Conservation (phyloP, 2,329 filamentous ascomycete genomes). For the Neofusicoccum kwambonambiense region DNA sequence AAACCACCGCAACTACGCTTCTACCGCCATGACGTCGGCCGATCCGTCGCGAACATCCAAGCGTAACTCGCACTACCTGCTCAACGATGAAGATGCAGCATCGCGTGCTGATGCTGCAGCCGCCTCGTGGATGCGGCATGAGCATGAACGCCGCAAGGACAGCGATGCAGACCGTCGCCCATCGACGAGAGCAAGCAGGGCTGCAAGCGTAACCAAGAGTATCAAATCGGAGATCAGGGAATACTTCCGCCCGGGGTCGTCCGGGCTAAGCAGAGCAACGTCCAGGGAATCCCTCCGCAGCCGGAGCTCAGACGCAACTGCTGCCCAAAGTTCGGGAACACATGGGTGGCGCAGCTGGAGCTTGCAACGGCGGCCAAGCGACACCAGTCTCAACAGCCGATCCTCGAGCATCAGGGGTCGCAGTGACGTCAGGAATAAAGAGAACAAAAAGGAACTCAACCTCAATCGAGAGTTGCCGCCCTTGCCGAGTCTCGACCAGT, state of each 20-base stretch:
- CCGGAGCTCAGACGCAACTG: slow-evolving; percentile 6
- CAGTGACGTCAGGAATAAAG: slow-evolving; percentile 23
- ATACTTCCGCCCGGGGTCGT: slow-evolving; percentile 41
- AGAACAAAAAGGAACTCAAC: slow-evolving; percentile 37
- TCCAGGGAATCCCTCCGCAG: slow-evolving; percentile 34
- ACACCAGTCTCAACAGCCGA: slow-evolving; percentile 28
- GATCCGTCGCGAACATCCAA: slow-evolving; percentile 40
- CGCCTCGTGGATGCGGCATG: slow-evolving; percentile 45
- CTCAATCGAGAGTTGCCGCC: slow-evolving; percentile 50
- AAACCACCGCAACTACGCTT: slow-evolving; percentile 35
- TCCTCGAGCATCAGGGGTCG: slow-evolving; percentile 22
- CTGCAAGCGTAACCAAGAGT: slow-evolving; percentile 37
- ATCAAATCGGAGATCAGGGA: slow-evolving; percentile 41
- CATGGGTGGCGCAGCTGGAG: slow-evolving; percentile 42
- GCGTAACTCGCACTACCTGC: slow-evolving; percentile 38
- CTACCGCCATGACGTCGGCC: slow-evolving; percentile 44
- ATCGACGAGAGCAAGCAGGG: slow-evolving; percentile 23
- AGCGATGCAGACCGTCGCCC: slow-evolving; percentile 23
- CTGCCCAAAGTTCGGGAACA: slow-evolving; percentile 19
- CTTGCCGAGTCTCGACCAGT: slow-evolving; percentile 46
- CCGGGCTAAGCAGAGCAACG: slow-evolving; percentile 31
- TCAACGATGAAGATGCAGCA: slow-evolving; percentile 25
- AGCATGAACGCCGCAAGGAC: slow-evolving; percentile 40
- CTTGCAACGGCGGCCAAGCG: slow-evolving; percentile 34
- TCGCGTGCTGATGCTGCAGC: slow-evolving; percentile 40